Evolutionary conservation across 805 yeast species (phyloP), one percentile per base, ranked within the genome.

Genomic region (Saturnispora hagleri): DNA sequence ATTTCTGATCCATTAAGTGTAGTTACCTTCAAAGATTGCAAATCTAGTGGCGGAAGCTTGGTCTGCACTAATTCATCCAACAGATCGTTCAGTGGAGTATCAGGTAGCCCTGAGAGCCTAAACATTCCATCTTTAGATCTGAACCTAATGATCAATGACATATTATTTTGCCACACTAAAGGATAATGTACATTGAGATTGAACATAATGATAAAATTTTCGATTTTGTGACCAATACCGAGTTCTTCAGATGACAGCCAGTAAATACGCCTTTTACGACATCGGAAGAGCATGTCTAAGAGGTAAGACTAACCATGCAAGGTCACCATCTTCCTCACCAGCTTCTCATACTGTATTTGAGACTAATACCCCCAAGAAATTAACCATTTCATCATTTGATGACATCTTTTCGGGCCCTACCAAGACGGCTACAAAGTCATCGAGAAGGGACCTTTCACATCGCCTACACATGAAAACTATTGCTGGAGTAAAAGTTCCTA

Each of bases 51-150:
- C 10, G 77, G 71, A 44, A 73, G 63, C 13, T 51, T 53, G 47
- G 65, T 60, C 53, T 62, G 51, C 15, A 60, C 43, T 48, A 67
- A 48, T 43, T 68, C 62, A 24, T 60, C 60, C 26, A 67, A 47
- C 10, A 63, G 54, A n/a, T 54, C 52, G 2, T 58, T 58, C 35
- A 66, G 59, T 2, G 18, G 47, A 8, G 57, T 40, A 2, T 49
- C n/a, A 4, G 53, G 46, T 2, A 52, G 59, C n/a, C 58, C 79
- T 26, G 70, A 64, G 35, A 86, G 75, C 51, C 98, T 76, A 63
- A 79, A 80, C 77, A 81, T 84, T 8, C 98, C 98, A 58, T 86
- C 86, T 61, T 80, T 87, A 28, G 93, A 74, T 62, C 96, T 77
- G 68, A 93, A 88, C 61, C 99, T 73, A 22, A 86, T 69, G 58